Conservation (phyloP, 306 rosid genomes). For the Quercus robur region DNA sequence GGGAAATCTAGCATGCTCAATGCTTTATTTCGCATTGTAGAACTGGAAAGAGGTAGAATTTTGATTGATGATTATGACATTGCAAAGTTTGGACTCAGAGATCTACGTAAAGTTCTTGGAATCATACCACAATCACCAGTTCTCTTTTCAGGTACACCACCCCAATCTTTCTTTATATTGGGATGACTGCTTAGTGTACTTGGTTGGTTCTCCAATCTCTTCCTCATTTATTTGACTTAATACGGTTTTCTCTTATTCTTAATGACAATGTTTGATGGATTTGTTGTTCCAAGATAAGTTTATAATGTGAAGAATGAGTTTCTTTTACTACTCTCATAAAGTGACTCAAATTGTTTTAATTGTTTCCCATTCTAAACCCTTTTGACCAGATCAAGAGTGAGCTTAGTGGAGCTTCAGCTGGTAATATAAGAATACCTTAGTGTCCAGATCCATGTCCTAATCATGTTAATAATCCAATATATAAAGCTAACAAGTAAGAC, state of each 20-base stretch:
- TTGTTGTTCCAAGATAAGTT: no score
- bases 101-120: conserved; percentile 68
- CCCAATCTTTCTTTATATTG: background rate
- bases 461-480: no score
- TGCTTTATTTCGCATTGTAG: conserved; percentile 80
- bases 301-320: no score
- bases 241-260: background rate
- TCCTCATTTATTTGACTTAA: background rate
- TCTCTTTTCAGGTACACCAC: conserved; percentile 73
- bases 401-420: no score
- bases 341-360: no score
- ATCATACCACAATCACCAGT: conserved; percentile 92
- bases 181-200: background rate
- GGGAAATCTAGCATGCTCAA: conserved; percentile 94
- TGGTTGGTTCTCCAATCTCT: background rate
- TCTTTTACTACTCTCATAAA: no score
- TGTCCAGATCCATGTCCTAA: no score
- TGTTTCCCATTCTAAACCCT: no score
- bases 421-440: no score
- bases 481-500: no score
- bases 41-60: conserved; percentile 67
- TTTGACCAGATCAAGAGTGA: no score
- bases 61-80: conserved; percentile 67
- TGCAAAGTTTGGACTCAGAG: conserved; percentile 61
- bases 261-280: background rate